Base-by-base conservation (phyloP, 2,329 filamentous ascomycete genomes). In the Cladophialophora psammophila region DNA sequence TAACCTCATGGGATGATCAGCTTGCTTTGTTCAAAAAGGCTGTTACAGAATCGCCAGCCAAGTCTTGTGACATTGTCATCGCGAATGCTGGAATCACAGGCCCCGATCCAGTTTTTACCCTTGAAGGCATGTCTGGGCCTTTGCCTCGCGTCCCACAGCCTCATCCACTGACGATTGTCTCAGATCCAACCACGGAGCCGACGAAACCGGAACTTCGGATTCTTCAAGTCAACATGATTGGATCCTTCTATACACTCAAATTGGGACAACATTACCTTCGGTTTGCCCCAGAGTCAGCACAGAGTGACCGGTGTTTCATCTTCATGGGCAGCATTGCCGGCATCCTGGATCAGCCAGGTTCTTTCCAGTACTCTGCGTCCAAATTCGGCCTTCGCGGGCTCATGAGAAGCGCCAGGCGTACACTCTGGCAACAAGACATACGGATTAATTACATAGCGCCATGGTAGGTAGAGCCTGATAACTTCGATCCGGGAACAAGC, bases 41-140 rank as follows among this genome's bases (percentile, higher is more conserved):
- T 4, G 78, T 82, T 50, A 78, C 80, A 60, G 77, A 85, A 62
- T 88, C 85, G 65, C 82, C 81, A 0, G 80, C 84, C 55, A 82
- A 83, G 15, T 82, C 82, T 13, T 83, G 90, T 69, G 87, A 90
- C 76, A 80, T 83, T 15, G 88, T 90, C 3, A 86, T 90, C 48
- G 87, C 88, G 67, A 90, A 90, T 73, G 89, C 89, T 0, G 89
- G 89, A 54, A 85, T 91, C 71, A 80, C 82, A 42, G 82, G 83
- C 31, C 74, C 75, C 53, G 64, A 60, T 26, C 65, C 75, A 36
- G 66, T 78, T 32, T 76, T 74, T 65, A 54, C 54, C 0, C 70
- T 70, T 40, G 56, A 65, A 36, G 68, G 72, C 60, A 18, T 34
- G 9, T 32, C n/a, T 7, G 12, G 71, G 59, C 4, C n/a, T 74